Conservation (phyloP, 371 early-diverging fungal species). For the Mortierella sp. region DNA sequence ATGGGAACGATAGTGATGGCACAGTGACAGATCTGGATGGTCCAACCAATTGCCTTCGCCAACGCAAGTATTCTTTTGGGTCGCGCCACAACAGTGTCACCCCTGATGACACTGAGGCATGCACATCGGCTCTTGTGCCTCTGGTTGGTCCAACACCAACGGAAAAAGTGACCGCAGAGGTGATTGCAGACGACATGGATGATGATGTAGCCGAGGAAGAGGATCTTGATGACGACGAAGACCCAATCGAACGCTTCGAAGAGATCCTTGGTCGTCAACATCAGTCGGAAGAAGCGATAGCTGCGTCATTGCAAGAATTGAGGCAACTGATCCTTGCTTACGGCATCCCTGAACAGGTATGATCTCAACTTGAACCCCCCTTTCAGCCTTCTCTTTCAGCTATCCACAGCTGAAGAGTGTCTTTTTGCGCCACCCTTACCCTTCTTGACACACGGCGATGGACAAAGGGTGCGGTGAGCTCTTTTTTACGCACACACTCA, state of each 20-base stretch:
- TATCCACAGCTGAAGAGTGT: too few relatives aligned
- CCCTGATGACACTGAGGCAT: neutral
- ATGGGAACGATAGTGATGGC: constrained; percentile 32
- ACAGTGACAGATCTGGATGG: constrained; percentile 35
- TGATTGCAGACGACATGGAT: neutral
- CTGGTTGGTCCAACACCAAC: neutral
- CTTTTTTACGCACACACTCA: neutral
- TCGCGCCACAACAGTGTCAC: constrained; percentile 12
- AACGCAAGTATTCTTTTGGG: constrained; percentile 31
- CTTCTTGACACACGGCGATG: too few relatives aligned
- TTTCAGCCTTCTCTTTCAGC: neutral
- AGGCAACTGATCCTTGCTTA: constrained; percentile 47
- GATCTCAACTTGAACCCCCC: constrained; percentile 5
- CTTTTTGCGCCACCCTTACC: too few relatives aligned
- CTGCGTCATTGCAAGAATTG: constrained; percentile 37
- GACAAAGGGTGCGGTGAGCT: too few relatives aligned
- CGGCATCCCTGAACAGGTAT: constrained; percentile 51
- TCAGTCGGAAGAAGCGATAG: constrained; percentile 31
- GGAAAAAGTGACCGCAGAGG: constrained; percentile 1
- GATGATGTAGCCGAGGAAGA: neutral
- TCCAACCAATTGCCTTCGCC: constrained; percentile 11
- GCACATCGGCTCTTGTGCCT: neutral
- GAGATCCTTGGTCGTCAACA: constrained; percentile 35
- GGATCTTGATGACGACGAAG: constrained; percentile 5
- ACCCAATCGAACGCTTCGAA: constrained; percentile 28